Evolutionary conservation across 2,329 filamentous ascomycete species (phyloP).

Genomic region (Leptosphaerulina australis): DNA sequence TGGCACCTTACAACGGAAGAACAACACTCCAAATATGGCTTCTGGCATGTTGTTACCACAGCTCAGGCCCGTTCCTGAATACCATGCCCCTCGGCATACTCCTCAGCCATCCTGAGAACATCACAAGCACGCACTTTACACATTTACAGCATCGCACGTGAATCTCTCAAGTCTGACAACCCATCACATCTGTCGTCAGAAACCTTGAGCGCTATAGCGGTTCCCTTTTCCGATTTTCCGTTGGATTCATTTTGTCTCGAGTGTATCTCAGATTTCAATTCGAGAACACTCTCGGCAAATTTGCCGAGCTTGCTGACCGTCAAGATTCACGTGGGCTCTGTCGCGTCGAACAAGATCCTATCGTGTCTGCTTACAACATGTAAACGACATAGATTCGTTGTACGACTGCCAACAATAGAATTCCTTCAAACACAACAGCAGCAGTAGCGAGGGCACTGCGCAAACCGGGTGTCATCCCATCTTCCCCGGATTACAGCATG

Average conservation of each 20-base stretch:
- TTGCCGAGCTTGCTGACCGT: not conserved
- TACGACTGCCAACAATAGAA: constrained; percentile 8
- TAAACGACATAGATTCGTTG: constrained; percentile 1
- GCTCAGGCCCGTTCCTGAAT: constrained; percentile 20
- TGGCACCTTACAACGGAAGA: constrained; percentile 25
- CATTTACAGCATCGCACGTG: constrained; percentile 8
- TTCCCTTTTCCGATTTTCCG: not conserved
- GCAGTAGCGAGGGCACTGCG: constrained; percentile 16
- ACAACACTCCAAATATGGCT: constrained; percentile 18
- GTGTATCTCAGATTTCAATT: not conserved
- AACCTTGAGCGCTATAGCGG: not conserved
- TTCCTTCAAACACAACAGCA: constrained; percentile 18
- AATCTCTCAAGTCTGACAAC: not conserved
- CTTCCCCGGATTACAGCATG: constrained; percentile 28
- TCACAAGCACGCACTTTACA: constrained; percentile 6
- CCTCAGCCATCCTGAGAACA: constrained; percentile 5
- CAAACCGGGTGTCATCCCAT: constrained; percentile 25
- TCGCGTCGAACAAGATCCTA: not conserved
- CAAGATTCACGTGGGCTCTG: not conserved
- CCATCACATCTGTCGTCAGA: not conserved
- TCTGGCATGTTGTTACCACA: constrained; percentile 16
- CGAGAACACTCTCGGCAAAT: not conserved
- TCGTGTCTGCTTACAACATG: constrained; percentile 5
- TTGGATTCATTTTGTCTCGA: not conserved
- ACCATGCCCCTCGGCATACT: constrained; percentile 9